phyloP scores from a whole-genome alignment of 345 rosid species.

The Diplotaxis tenuifolia region DNA sequence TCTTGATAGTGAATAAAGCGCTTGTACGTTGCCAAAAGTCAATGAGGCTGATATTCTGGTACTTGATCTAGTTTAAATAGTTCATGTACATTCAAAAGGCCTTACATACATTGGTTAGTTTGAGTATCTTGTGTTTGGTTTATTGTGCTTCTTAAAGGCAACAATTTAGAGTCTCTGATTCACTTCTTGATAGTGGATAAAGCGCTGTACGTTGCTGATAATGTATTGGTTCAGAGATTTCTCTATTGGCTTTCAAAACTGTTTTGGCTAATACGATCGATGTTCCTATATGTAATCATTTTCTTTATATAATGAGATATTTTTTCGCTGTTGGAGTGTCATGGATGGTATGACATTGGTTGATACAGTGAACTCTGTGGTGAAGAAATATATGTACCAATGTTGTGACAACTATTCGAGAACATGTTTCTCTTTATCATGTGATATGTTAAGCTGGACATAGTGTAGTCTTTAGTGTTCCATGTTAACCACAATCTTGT shows the following conservation, averaged over 20 bases:
- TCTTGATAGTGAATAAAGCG: conserved; percentile 64
- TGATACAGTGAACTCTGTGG: too few relatives aligned
- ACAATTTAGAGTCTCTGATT: conserved; percentile 37
- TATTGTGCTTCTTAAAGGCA: conserved; percentile 2
- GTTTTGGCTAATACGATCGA: neutral
- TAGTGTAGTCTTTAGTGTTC: too few relatives aligned
- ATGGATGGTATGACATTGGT: too few relatives aligned
- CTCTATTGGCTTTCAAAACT: neutral
- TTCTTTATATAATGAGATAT: too few relatives aligned
- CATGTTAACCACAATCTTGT: too few relatives aligned
- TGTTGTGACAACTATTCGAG: too few relatives aligned
- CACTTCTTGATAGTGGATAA: conserved; percentile 20
- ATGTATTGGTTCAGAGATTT: neutral
- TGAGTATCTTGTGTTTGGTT: neutral
- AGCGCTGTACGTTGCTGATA: conserved; percentile 40
- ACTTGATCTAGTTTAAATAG: conserved; percentile 16
- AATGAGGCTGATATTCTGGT: conserved; percentile 52
- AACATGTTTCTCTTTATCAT: too few relatives aligned
- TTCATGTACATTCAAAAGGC: conserved; percentile 51
- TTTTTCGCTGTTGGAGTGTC: too few relatives aligned
- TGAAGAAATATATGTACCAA: too few relatives aligned
- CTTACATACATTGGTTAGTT: neutral
- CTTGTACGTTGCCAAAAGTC: conserved; percentile 71
- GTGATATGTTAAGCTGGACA: too few relatives aligned
- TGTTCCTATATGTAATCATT: neutral